Evolutionary conservation across 2,329 filamentous ascomycete genomes (phyloP).

Genomic region (Magnaporthiopsis incrustans): DNA sequence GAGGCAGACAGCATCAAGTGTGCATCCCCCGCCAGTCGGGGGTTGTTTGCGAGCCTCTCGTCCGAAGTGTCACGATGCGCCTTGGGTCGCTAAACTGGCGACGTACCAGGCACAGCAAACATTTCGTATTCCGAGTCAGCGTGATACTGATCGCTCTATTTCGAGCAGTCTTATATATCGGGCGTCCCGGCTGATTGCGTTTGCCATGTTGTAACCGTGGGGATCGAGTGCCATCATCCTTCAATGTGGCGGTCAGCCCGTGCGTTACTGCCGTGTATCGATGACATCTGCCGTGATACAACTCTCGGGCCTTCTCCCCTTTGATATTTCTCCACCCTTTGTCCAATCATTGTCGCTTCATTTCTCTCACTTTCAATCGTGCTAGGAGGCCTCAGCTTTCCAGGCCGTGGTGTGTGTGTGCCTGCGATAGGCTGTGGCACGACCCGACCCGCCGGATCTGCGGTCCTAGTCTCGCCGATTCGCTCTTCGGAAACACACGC

Average conservation of each 20-base stretch:
- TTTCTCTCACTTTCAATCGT: background rate
- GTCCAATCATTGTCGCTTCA: background rate
- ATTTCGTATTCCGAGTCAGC: background rate
- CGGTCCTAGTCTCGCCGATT: slow-evolving; percentile 8
- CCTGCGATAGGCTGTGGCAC: slow-evolving; percentile 3
- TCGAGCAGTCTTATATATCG: background rate
- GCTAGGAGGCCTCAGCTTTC: too few relatives aligned
- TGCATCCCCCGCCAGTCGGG: background rate
- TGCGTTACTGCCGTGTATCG: background rate
- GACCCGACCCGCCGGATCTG: slow-evolving; percentile 17
- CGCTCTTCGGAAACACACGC: slow-evolving; percentile 4
- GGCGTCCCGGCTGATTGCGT: background rate
- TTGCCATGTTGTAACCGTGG: background rate
- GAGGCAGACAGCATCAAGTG: background rate
- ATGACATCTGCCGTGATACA: background rate
- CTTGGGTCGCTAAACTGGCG: background rate
- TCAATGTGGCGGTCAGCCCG: background rate
- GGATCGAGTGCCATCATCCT: background rate
- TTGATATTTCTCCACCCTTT: background rate
- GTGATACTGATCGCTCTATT: background rate
- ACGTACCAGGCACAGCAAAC: background rate
- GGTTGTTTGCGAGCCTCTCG: background rate
- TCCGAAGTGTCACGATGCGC: background rate
- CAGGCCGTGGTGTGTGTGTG: too few relatives aligned
- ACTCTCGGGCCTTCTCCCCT: background rate